Base-by-base conservation (phyloP, 148 eudicot genomes). In the Amaranthus hypochondriacus region DNA sequence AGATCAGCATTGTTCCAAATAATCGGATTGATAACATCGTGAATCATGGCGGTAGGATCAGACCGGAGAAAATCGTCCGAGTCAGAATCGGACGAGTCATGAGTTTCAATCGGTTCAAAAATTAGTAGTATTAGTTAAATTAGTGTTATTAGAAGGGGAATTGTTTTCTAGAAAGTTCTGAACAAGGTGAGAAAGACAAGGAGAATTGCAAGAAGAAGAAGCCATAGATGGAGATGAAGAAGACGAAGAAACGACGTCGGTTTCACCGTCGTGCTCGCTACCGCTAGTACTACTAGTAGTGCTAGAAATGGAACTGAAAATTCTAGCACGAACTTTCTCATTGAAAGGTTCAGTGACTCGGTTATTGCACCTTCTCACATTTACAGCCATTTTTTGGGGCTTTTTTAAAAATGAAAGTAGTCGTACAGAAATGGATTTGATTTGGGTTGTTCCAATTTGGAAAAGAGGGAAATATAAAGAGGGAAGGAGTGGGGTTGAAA, bases 241-340 rank as follows among this genome's bases (percentile, higher is more conserved):
- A 10, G 82, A 78, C 5, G 83, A 73, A 1, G 88, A 80, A 18
- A 84, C 78, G 43, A 71, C 71, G 50, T 81, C 83, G 51, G 55
- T 70, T 0, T 84, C 80, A 42, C 75, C 86, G 48, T 88, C 86
- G 77, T 90, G 90, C 18, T 90, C 93, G 81, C 93, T 88, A 9
- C 90, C 97, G 78, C 89, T 86, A 42, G 44, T 72, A 75, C 87
- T 89, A 60, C 74, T 81, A 48, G 72, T 80, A 69, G 62, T 73
- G 39, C 51, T 62, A 2, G 51, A 53, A 14, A 75, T 60, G 4
- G 68, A 61, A 5, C 84, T 86, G 70, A 89, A 78, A 59, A 92
- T 85, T 70, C 87, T 70, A 4, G 81, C 85, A 52, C 84, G 86
- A 6, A 83, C 79, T 47, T 79, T 84, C 43, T 86, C 89, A 50